Percentiles rank a stretch among this genome's conserved stretches.
Evolutionary conservation across 2,329 filamentous ascomycete genomes (phyloP).

Genomic region (Trichoderma harzianum): DNA sequence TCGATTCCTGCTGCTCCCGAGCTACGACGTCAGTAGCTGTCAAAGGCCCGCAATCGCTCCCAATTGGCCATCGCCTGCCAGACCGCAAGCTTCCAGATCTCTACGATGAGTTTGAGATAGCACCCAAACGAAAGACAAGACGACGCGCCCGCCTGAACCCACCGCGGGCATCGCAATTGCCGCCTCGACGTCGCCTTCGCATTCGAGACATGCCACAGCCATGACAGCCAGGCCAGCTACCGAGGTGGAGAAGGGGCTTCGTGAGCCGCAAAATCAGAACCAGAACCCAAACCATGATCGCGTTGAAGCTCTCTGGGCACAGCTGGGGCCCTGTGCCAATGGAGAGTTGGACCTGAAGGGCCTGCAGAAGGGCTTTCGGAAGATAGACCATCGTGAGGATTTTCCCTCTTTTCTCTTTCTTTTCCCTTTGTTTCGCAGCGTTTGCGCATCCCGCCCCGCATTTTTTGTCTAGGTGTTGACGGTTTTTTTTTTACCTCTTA

Average conservation of each 20-base stretch:
- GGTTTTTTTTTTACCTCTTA: neutral
- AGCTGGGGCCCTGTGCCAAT: slow-evolving; percentile 71
- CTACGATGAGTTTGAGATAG: slow-evolving; percentile 21
- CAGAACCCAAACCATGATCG: slow-evolving; percentile 67
- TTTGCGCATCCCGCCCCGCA: neutral
- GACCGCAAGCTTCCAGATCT: slow-evolving; percentile 1
- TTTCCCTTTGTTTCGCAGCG: neutral
- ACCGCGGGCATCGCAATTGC: slow-evolving; percentile 12
- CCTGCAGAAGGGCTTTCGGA: slow-evolving; percentile 77
- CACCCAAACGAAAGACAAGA: slow-evolving; percentile 7
- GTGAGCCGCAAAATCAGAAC: slow-evolving; percentile 72
- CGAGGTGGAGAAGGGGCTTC: slow-evolving; percentile 61
- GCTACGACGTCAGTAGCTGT: slow-evolving; percentile 19
- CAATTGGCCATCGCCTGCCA: slow-evolving; percentile 19
- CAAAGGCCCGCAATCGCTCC: slow-evolving; percentile 3
- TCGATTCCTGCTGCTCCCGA: slow-evolving; percentile 15
- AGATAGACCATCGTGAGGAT: slow-evolving; percentile 84
- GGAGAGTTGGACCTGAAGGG: slow-evolving; percentile 82
- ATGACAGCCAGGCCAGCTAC: slow-evolving; percentile 48
- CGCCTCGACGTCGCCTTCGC: slow-evolving; percentile 14
- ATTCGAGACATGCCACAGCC: slow-evolving; percentile 35
- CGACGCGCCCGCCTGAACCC: slow-evolving; percentile 20
- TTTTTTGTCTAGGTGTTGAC: neutral
- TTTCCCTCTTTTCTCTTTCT: neutral
- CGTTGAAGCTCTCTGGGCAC: slow-evolving; percentile 79